These are phyloP conservation scores for Elaphomyces granulatus DNA, from an alignment of 495 filamentous ascomycete genomes.

Conservation along the genomic window DNA sequence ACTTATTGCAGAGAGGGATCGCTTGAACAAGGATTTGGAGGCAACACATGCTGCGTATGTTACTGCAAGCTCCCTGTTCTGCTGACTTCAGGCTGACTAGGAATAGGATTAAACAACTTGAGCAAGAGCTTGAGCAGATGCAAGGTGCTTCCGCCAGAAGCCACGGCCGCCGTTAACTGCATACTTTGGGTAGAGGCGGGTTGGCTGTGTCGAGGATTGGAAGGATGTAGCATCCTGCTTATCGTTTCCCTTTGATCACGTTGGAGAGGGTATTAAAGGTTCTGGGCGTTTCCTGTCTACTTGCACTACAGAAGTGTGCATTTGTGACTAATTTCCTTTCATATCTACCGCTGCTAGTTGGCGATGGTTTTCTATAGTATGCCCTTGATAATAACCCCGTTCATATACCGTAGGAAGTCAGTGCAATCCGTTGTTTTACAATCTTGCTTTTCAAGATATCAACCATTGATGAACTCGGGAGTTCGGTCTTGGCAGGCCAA, in stretches of 20 bases:
- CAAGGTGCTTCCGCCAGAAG: slow-evolving; percentile 87
- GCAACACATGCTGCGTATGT: slow-evolving; percentile 82
- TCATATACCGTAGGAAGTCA: slow-evolving; percentile 30
- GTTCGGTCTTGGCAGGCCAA: no score
- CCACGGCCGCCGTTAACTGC: slow-evolving; percentile 78
- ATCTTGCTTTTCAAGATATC: no score
- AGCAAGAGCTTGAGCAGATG: slow-evolving; percentile 82
- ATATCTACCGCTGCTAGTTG: slow-evolving; percentile 30
- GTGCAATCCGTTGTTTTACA: no score
- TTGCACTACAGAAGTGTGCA: background rate
- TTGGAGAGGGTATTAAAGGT: no score
- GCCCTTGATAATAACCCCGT: slow-evolving; percentile 35
- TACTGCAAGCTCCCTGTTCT: background rate
- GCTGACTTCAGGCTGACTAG: slow-evolving; percentile 15
- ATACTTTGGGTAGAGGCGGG: slow-evolving; percentile 5
- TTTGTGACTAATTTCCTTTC: slow-evolving; percentile 19
- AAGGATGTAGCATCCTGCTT: background rate
- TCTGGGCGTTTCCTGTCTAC: no score
- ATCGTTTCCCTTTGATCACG: background rate
- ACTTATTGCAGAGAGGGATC: slow-evolving; percentile 92
- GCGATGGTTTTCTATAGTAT: slow-evolving; percentile 36
- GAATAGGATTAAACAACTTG: slow-evolving; percentile 77
- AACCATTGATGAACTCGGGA: no score
- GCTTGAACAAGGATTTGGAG: slow-evolving; percentile 98
- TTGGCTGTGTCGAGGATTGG: background rate